Evolutionary conservation across 345 rosid species (phyloP), one percentile per base, ranked within the genome.

Genomic region (Camelina neglecta): DNA sequence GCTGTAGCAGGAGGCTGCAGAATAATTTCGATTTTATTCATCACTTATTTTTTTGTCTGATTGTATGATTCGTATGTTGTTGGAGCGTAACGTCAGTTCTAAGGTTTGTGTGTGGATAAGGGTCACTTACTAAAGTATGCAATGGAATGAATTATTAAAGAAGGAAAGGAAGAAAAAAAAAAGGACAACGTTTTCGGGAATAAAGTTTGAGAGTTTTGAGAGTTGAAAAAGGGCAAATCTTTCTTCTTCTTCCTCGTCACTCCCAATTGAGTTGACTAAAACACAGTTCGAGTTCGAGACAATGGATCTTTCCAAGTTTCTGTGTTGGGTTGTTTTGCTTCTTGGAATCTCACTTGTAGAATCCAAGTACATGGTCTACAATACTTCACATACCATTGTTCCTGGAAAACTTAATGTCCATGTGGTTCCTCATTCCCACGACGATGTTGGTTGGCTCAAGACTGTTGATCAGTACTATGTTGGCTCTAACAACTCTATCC

Each of bases 381-480:
- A 95, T 83, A 95, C 99, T 68, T 87, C 96, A n/a, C 86, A 87
- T 62, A 74, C 89, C 42, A 80, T 89, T 23, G 97, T 87, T 62
- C 84, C 90, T 4, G 87, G 83, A 59, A 95, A 95, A 80, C 88
- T 95, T 71, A 95, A 95, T 67, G 99, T 92, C 75, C 99, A 95
- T 80, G 75, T 95, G 79, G 99, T 95, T 72, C 84, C 96, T 80
- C 99, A 95, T 72, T 77, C 97, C 11, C 99, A 95, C 76, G 99
- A 89, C 53, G 99, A 95, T 56, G 99, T 95, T 69, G 99, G 99
- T 63, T 92, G 99, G 97, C 77, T 95, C 61, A 95, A 92, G 87
- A 95, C 99, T 3, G 87, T 95, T 81, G 99, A 92, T 71, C 99
- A 95, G 85, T 95, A 95, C 85, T 95, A 95, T 82, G 92, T 92